A percentile compares a stretch with the other conserved stretches of the same genome.
Evolutionary conservation across 495 filamentous ascomycete genomes (phyloP).

Genomic region (Daldinia grandis): DNA sequence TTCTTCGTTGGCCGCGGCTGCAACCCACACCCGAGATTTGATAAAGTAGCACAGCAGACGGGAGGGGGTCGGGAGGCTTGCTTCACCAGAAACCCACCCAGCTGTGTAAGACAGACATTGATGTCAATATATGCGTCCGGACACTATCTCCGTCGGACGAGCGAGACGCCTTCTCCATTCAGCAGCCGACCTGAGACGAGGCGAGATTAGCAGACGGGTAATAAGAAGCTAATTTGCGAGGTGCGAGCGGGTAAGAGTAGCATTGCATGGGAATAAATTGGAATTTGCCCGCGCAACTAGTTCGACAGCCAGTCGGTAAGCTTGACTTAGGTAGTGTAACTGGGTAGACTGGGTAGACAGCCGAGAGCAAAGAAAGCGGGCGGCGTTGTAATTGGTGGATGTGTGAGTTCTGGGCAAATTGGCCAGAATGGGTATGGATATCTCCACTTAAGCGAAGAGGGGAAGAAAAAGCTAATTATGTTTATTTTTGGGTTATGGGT

Average conservation of each 20-base stretch:
- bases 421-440: constrained; percentile 21
- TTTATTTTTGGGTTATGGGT: constrained; percentile 13
- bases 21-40: constrained; percentile 38
- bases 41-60: constrained; percentile 32
- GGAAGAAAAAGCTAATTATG: constrained; percentile 26
- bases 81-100: neutral
- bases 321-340: too few relatives aligned
- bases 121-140: neutral
- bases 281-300: constrained; percentile 35
- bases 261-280: constrained; percentile 13
- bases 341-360: too few relatives aligned
- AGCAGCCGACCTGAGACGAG: constrained; percentile 40
- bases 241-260: constrained; percentile 12
- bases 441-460: constrained; percentile 22
- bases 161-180: constrained; percentile 40
- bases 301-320: constrained; percentile 10
- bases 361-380: constrained; percentile 8
- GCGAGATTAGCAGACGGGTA: constrained; percentile 16
- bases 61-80: constrained; percentile 15
- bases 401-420: constrained; percentile 32
- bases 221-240: constrained; percentile 21
- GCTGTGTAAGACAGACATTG: constrained; percentile 1
- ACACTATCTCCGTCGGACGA: constrained; percentile 24
- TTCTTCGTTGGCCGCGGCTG: constrained; percentile 26
- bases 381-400: constrained; percentile 23